phyloP scores from a whole-genome alignment of 176 grass and related monocot genomes.

The Eleusine indica region DNA sequence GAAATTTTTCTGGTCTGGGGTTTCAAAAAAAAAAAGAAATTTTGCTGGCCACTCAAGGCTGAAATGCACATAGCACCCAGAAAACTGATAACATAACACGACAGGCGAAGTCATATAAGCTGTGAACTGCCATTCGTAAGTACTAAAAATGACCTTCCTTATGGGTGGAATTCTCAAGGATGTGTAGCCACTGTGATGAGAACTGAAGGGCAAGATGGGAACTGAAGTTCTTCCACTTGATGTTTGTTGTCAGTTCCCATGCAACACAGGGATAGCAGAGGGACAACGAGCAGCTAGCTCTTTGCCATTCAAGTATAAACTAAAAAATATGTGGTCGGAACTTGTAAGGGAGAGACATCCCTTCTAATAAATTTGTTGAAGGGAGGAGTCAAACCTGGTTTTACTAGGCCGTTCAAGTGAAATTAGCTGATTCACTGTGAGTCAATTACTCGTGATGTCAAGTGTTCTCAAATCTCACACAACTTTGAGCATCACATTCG shows the following conservation, averaged over 20 bases:
- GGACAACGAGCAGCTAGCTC: neutral
- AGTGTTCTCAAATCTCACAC: neutral
- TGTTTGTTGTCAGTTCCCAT: constrained; percentile 23
- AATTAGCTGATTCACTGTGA: neutral
- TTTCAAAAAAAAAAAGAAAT: neutral
- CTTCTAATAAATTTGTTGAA: too few species aligned
- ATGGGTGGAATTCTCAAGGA: neutral
- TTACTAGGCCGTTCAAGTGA: neutral
- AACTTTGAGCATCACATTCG: neutral
- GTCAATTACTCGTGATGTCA: neutral
- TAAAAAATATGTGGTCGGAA: too few species aligned
- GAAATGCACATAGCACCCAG: neutral
- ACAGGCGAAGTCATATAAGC: neutral
- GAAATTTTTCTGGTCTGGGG: neutral
- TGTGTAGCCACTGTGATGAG: constrained; percentile 4
- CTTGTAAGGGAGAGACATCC: too few species aligned
- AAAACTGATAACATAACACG: neutral
- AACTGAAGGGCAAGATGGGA: constrained; percentile 11
- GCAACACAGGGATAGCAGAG: neutral
- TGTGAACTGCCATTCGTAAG: neutral
- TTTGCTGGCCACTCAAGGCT: neutral
- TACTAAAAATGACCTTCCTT: neutral
- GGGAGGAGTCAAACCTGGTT: too few species aligned
- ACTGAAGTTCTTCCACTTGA: constrained; percentile 6
- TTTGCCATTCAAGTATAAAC: neutral